These are phyloP conservation scores for Rhododendron mucronatum DNA, from an alignment of 148 eudicot genomes.

Conservation along the genomic window DNA sequence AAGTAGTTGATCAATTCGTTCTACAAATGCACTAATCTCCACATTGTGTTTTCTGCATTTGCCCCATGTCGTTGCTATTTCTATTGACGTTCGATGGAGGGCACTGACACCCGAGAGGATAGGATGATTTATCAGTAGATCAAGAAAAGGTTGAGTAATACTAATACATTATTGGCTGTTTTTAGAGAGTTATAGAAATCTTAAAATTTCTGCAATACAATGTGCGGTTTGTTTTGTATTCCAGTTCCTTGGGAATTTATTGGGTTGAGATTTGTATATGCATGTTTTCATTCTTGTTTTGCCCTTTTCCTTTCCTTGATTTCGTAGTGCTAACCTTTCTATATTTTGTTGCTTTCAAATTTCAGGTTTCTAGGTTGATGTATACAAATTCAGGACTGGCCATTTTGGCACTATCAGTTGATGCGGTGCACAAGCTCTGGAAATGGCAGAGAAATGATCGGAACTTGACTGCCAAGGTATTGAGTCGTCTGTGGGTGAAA, in stretches of 20 bases:
- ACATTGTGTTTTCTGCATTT: not conserved
- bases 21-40: not conserved
- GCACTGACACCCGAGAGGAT: not conserved
- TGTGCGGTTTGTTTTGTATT: not conserved
- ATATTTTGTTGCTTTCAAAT: not conserved
- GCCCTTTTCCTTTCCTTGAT: not conserved
- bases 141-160: not conserved
- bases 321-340: not conserved
- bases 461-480: constrained; percentile 60
- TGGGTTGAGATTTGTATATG: not conserved
- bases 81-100: not conserved
- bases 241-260: not conserved
- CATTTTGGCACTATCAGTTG: constrained; percentile 67
- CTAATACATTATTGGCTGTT: not conserved
- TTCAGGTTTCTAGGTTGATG: constrained; percentile 73
- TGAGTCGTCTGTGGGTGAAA: not conserved
- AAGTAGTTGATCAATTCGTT: not conserved
- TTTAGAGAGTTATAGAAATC: not conserved
- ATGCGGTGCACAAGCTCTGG: constrained; percentile 86
- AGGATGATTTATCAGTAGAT: not conserved
- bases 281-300: not conserved
- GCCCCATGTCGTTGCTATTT: not conserved
- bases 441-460: constrained; percentile 81
- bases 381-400: constrained; percentile 82
- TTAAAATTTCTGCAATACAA: not conserved